Conservation (phyloP, 2,329 filamentous ascomycete genomes). For the Talaromyces sp. region DNA sequence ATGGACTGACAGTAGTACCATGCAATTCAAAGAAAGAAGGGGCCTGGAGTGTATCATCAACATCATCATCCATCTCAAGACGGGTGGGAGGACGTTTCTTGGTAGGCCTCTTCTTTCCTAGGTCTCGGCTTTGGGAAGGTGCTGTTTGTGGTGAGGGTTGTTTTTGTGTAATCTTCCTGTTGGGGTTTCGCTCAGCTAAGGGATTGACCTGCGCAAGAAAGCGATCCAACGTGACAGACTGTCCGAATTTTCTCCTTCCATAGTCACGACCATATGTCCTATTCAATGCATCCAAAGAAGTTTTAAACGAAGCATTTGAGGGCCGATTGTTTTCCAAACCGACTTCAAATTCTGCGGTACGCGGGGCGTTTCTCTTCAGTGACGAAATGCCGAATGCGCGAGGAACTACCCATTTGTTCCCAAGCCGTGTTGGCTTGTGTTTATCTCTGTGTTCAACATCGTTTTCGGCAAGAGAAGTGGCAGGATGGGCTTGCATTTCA, state of each 20-base stretch:
- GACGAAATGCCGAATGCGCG: slow-evolving; percentile 32
- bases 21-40: slow-evolving; percentile 1
- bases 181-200: slow-evolving; percentile 2
- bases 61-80: neutral
- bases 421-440: neutral
- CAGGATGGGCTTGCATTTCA: neutral
- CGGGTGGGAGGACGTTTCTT: slow-evolving; percentile 20
- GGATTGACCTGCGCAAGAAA: slow-evolving; percentile 23
- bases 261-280: slow-evolving; percentile 21
- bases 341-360: slow-evolving; percentile 29
- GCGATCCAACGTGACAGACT: slow-evolving; percentile 30
- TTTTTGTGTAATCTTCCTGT: neutral
- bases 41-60: slow-evolving; percentile 7
- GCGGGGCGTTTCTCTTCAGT: slow-evolving; percentile 26
- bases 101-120: slow-evolving; percentile 4
- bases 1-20: neutral
- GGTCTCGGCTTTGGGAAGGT: neutral
- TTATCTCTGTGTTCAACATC: slow-evolving; percentile 2
- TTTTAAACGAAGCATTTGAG: slow-evolving; percentile 24
- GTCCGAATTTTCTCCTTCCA: slow-evolving; percentile 13
- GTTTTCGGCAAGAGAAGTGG: neutral
- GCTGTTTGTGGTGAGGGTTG: neutral
- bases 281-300: slow-evolving; percentile 28
- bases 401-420: slow-evolving; percentile 28
- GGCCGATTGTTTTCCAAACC: slow-evolving; percentile 9